Conservation (phyloP, 352 stramenopile genomes). For the Phytophthora pisi region DNA sequence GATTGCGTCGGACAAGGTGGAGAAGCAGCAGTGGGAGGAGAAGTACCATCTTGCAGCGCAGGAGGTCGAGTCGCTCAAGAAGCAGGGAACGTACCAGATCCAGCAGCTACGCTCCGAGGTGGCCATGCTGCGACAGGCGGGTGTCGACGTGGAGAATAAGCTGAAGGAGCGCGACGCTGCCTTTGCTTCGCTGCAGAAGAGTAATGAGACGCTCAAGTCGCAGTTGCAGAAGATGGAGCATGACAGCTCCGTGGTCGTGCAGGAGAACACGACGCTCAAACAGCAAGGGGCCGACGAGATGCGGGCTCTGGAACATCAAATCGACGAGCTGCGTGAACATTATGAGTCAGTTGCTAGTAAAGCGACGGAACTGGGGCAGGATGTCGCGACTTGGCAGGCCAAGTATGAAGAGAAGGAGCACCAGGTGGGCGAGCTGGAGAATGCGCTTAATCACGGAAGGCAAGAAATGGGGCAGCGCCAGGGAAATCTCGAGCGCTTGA, state of each 20-base stretch:
- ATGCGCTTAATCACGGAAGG: constrained; percentile 30
- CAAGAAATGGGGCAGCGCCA: constrained; percentile 45
- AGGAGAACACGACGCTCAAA: constrained; percentile 53
- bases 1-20: constrained; percentile 51
- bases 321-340: constrained; percentile 47
- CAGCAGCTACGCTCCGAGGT: constrained; percentile 57
- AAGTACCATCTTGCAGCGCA: constrained; percentile 67
- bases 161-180: constrained; percentile 49
- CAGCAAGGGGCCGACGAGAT: constrained; percentile 47
- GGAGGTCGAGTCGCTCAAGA: constrained; percentile 57
- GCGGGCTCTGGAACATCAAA: constrained; percentile 46
- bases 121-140: constrained; percentile 49
- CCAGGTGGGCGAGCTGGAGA: constrained; percentile 38
- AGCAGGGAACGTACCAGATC: constrained; percentile 60
- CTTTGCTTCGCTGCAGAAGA: constrained; percentile 43
- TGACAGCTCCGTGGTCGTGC: constrained; percentile 38
- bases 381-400: constrained; percentile 41
- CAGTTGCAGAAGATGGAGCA: constrained; percentile 56
- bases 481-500: constrained; percentile 41
- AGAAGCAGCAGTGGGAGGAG: constrained; percentile 83
- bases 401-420: constrained; percentile 46
- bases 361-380: constrained; percentile 40
- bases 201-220: constrained; percentile 46
- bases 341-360: constrained; percentile 45
- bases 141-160: constrained; percentile 54